phyloP scores from a whole-genome alignment of 176 grass and related monocot genomes.

The Alloteropsis semialata region DNA sequence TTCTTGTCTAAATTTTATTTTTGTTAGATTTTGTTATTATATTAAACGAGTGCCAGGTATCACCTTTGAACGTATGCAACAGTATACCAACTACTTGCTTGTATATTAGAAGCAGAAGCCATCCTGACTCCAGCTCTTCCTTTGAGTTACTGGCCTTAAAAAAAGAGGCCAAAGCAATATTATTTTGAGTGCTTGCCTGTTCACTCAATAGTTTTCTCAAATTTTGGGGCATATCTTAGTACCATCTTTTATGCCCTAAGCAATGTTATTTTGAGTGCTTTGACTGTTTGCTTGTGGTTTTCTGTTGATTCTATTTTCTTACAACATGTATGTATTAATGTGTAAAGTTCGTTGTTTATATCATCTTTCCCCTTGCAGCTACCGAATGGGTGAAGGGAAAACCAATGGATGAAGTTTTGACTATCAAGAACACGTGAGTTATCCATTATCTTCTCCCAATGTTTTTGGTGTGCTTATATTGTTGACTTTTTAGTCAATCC shows the following conservation, averaged over 20 bases:
- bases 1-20: not conserved
- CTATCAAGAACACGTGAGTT: slow-evolving; percentile 93
- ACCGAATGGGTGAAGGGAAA: slow-evolving; percentile 99
- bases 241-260: no score
- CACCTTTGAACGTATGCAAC: not conserved
- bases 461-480: not conserved
- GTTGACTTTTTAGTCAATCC: not conserved
- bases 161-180: not conserved
- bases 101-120: not conserved
- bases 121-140: not conserved
- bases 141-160: not conserved
- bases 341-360: not conserved
- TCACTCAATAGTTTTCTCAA: no score
- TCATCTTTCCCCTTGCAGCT: slow-evolving; percentile 46
- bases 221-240: no score
- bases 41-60: not conserved
- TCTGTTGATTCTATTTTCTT: not conserved
- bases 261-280: no score
- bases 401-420: slow-evolving; percentile 85
- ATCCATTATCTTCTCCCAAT: not conserved
- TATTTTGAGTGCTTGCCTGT: not conserved
- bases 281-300: not conserved
- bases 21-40: not conserved
- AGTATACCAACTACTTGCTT: not conserved
- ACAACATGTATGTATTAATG: not conserved